A percentile compares a stretch with the other conserved stretches of the same genome.
phyloP scores from a whole-genome alignment of 2,329 filamentous ascomycete genomes.

The Akanthomyces muscarius region DNA sequence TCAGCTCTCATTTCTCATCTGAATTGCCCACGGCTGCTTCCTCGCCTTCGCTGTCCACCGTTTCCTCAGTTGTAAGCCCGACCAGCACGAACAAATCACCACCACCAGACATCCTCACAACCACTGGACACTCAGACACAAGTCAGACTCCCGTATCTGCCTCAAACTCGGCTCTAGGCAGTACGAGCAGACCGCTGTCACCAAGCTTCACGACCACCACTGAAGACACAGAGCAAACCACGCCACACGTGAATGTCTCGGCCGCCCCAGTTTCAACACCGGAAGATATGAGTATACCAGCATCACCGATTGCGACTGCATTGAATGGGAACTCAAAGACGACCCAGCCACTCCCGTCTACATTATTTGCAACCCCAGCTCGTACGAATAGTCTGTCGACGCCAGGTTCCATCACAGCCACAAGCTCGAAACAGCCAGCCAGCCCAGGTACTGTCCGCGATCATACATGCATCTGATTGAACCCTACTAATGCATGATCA shows the following conservation, averaged over 20 bases:
- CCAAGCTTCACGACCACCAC: background rate
- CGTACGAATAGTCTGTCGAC: background rate
- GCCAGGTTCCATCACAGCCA: background rate
- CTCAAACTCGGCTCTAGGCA: background rate
- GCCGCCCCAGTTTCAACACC: background rate
- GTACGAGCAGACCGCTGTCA: background rate
- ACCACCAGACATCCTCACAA: background rate
- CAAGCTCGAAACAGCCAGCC: background rate
- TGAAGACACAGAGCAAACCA: background rate
- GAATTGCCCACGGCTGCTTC: too few species aligned
- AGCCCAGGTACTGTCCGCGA: background rate
- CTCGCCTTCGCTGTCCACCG: too few species aligned
- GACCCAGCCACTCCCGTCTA: too few species aligned
- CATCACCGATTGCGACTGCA: background rate
- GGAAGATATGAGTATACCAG: background rate
- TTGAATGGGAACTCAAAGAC: background rate
- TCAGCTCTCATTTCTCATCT: too few species aligned
- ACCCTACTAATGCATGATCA: background rate
- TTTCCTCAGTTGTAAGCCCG: background rate
- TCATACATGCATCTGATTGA: background rate
- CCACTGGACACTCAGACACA: background rate
- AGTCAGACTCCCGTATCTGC: background rate
- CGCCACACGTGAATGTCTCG: background rate
- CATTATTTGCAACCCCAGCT: background rate
- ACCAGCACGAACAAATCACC: background rate